Evolutionary conservation across 345 rosid species (phyloP), one percentile per base, ranked within the genome.

Genomic region (Eucalyptus regnans): DNA sequence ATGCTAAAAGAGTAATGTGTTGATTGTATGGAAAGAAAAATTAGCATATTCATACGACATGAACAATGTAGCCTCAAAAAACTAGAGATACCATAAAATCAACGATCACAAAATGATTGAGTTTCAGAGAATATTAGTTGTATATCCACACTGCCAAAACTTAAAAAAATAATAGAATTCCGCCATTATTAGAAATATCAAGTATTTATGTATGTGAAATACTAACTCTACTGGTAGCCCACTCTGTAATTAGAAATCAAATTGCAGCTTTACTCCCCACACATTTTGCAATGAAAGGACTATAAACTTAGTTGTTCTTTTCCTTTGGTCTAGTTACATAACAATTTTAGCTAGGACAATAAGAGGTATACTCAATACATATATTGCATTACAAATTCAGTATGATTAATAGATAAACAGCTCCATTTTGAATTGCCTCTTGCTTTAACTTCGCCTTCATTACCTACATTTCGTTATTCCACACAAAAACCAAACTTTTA

Each of bases 1-100:
- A 0, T 20, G 60, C 11, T 54, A 0, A 54, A 20, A 54, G 60
- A 54, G 25, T 54, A 2, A 22, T 1, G 0, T 54, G 60, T 54
- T 54, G 60, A 54, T 0, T 64, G 71, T 7, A 27, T 29, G 18
- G 71, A 29, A 64, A 64, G 37, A 64, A 29, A 64, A 64, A 64
- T 29, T 64, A 64, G 2, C 18, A 64, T 64, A 71, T 33, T 4
- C 5, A 31, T 31, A 3, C 3, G 44, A 33, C 18, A 68, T 31
- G 23, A 68, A 68, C 23, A 33, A 33, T 33, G 44, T 0, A 20
- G 4, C 4, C 80, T 17, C 13, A 33, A 17, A 8, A 37, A 8
- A 7, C 23, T 31, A 37, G 44, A 68, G 44, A 68, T 9, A 5
- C 25, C 80, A 68, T 15, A 66, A 66, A 66, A 66, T 15, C 43